phyloP scores from a whole-genome alignment of 768 basidiomycete genomes.

The Russula ochroleuca region DNA sequence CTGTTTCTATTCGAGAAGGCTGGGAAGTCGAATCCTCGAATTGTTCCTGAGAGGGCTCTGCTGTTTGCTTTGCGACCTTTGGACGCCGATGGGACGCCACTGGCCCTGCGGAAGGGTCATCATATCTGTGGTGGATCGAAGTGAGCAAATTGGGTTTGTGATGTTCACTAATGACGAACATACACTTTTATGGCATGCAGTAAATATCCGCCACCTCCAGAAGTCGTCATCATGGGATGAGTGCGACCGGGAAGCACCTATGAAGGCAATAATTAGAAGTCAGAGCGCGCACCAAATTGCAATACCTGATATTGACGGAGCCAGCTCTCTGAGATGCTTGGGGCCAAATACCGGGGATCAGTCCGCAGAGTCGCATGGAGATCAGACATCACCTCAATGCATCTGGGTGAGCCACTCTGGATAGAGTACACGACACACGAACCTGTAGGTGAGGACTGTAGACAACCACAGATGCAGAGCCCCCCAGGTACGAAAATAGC shows the following conservation, averaged over 20 bases:
- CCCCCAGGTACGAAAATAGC: conserved; percentile 71
- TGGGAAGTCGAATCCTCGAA: neutral
- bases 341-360: conserved; percentile 64
- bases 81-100: conserved; percentile 46
- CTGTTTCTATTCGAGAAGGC: neutral
- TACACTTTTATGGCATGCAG: conserved; percentile 87
- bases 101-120: conserved; percentile 59
- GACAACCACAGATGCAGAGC: conserved; percentile 82
- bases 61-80: conserved; percentile 31
- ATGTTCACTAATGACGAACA: conserved; percentile 22
- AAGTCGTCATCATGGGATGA: conserved; percentile 90
- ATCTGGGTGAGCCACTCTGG: neutral
- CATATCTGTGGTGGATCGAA: conserved; percentile 36
- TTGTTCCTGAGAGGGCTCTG: neutral
- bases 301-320: conserved; percentile 80
- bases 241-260: conserved; percentile 90
- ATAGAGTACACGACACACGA: conserved; percentile 18
- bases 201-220: conserved; percentile 85
- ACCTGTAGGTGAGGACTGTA: conserved; percentile 82
- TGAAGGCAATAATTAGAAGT: neutral
- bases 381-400: conserved; percentile 63
- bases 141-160: neutral
- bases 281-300: neutral
- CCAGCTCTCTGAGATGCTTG: conserved; percentile 82
- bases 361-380: conserved; percentile 67